phyloP scores from a whole-genome alignment of 164 flowering plant species.

The Nymphaea thermarum region DNA sequence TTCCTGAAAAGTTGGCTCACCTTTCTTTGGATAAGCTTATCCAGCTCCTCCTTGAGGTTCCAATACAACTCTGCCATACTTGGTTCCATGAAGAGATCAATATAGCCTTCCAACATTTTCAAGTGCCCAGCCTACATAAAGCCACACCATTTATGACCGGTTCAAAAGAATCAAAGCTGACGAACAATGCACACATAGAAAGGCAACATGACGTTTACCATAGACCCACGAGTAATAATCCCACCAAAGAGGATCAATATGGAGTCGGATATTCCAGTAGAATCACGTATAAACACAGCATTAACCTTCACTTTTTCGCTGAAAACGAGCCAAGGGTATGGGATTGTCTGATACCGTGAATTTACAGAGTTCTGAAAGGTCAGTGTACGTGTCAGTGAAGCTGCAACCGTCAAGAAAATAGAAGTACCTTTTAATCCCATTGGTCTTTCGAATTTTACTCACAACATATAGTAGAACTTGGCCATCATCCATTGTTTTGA shows the following conservation, averaged over 20 bases:
- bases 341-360: slow-evolving; percentile 88
- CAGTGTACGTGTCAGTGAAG: neutral
- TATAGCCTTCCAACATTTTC: slow-evolving; percentile 82
- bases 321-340: slow-evolving; percentile 93
- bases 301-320: slow-evolving; percentile 97
- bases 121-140: slow-evolving; percentile 69
- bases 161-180: too few relatives aligned
- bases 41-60: slow-evolving; percentile 77
- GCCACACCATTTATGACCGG: too few relatives aligned
- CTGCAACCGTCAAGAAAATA: neutral
- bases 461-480: slow-evolving; percentile 86
- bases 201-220: slow-evolving; percentile 22
- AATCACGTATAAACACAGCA: slow-evolving; percentile 86
- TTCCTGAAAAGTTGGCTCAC: slow-evolving; percentile 16
- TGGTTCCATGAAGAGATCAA: slow-evolving; percentile 93
- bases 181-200: too few relatives aligned
- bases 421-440: neutral
- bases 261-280: slow-evolving; percentile 94
- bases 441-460: slow-evolving; percentile 14
- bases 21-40: slow-evolving; percentile 67
- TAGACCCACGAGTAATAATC: slow-evolving; percentile 40
- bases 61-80: slow-evolving; percentile 68
- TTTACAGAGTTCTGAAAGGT: slow-evolving; percentile 85
- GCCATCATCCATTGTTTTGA: slow-evolving; percentile 99
- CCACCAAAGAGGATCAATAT: slow-evolving; percentile 92